These are phyloP conservation scores for Hyphopichia fennica DNA, from an alignment of 1,139 yeast species.

Conservation along the genomic window DNA sequence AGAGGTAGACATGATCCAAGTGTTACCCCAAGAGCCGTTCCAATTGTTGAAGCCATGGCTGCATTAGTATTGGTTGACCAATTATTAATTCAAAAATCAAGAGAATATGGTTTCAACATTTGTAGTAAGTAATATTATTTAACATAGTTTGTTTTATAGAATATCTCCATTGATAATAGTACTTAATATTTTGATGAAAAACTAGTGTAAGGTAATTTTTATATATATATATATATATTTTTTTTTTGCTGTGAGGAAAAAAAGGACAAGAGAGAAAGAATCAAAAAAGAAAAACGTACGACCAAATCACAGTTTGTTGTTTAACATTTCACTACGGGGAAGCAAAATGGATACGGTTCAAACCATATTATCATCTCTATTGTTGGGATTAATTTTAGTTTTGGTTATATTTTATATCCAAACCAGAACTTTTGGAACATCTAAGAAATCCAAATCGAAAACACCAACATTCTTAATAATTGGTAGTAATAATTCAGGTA, in stretches of 20 bases:
- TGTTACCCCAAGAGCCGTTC: conserved; percentile 97
- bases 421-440: conserved; percentile 4
- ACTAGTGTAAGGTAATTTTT: not conserved
- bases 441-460: conserved; percentile 13
- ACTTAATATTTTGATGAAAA: no score
- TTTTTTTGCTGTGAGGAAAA: not conserved
- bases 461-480: conserved; percentile 65
- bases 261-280: no score
- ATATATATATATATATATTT: no score
- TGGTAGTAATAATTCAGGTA: conserved; percentile 76
- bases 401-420: conserved; percentile 24
- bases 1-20: conserved; percentile 98
- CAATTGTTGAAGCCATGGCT: conserved; percentile 97
- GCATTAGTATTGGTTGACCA: conserved; percentile 90
- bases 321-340: no score
- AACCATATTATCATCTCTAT: conserved; percentile 18
- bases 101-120: conserved; percentile 46
- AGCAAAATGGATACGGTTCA: conserved; percentile 31
- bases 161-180: no score
- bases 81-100: conserved; percentile 78
- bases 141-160: not conserved
- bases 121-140: not conserved
- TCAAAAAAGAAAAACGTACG: no score
- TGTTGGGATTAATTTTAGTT: conserved; percentile 24
- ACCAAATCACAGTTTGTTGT: no score